These are phyloP conservation scores for Heliamphora exappendiculata DNA, from an alignment of 148 eudicot genomes.

Conservation along the genomic window DNA sequence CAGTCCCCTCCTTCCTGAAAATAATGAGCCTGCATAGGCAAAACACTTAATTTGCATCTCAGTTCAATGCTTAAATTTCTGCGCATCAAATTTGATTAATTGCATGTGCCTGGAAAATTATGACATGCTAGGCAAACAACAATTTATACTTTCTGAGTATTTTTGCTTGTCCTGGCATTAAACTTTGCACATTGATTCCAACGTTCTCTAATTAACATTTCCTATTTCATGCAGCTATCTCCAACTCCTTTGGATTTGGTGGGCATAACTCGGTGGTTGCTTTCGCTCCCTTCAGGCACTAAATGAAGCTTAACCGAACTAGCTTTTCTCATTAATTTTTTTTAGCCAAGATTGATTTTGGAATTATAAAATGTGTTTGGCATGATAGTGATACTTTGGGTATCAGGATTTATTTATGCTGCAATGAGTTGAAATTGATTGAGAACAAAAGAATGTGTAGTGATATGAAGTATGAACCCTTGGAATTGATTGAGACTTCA, in stretches of 20 bases:
- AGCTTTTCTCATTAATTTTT: not conserved
- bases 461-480: too few relatives aligned
- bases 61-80: not conserved
- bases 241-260: slow-evolving; percentile 60
- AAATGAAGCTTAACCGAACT: slow-evolving; percentile 1
- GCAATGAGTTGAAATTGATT: too few relatives aligned
- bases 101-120: not conserved
- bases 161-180: too few relatives aligned
- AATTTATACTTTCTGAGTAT: too few relatives aligned
- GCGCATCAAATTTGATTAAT: not conserved
- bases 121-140: not conserved
- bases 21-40: not conserved
- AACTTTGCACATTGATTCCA: not conserved
- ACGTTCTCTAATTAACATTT: not conserved
- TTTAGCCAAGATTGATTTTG: slow-evolving; percentile 2
- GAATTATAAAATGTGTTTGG: not conserved
- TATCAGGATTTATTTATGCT: not conserved
- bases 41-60: not conserved
- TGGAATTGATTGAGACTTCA: too few relatives aligned
- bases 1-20: not conserved
- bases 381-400: not conserved
- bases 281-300: slow-evolving; percentile 45
- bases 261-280: slow-evolving; percentile 54
- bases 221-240: slow-evolving; percentile 35
- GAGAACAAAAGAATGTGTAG: too few relatives aligned